Percentiles rank a stretch among this genome's conserved stretches.
phyloP scores from a whole-genome alignment of 208 protist species.

The Trypanosoma melophagium region DNA sequence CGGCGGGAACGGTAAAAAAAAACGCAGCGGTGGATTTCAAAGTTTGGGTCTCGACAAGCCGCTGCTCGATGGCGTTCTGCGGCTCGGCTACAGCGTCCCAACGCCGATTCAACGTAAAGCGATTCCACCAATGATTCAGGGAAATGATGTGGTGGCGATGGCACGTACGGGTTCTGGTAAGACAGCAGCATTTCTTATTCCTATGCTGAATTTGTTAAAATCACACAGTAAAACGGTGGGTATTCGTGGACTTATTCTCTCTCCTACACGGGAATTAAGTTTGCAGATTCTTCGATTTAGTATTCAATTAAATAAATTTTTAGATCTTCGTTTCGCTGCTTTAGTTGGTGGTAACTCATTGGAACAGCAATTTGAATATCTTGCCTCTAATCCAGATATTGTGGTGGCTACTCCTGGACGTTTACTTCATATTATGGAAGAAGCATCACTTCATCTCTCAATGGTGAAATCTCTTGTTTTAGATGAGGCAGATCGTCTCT shows the following conservation, averaged over 20 bases:
- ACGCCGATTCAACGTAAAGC: conserved; percentile 99
- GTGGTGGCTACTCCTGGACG: conserved; percentile 99
- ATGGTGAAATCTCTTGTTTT: conserved; percentile 96
- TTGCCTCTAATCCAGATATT: conserved; percentile 98
- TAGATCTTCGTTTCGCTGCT: conserved; percentile 91
- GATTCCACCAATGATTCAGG: conserved; percentile 92
- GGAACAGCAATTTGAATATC: conserved; percentile 96
- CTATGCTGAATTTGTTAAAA: conserved; percentile 94
- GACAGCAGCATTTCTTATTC: conserved; percentile 98
- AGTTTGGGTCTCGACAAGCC: conserved; percentile 89
- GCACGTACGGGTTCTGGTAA: conserved; percentile 99
- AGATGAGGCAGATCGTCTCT: conserved; percentile 99
- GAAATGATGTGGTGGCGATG: conserved; percentile 99
- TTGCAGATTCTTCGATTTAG: conserved; percentile 97
- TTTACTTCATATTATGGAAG: conserved; percentile 96
- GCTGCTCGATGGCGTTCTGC: conserved; percentile 91
- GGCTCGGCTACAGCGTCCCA: conserved; percentile 97
- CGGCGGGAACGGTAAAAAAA: conserved; percentile 48
- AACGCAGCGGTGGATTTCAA: conserved; percentile 87
- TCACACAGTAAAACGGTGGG: conserved; percentile 93
- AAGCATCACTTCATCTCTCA: conserved; percentile 92
- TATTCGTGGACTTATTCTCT: conserved; percentile 96
- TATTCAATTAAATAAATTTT: conserved; percentile 93
- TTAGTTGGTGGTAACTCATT: conserved; percentile 97
- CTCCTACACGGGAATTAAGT: conserved; percentile 98